A percentile compares a stretch with the other conserved stretches of the same genome.
These are phyloP conservation scores for Podospora comata DNA, from an alignment of 495 filamentous ascomycete genomes.

Conservation along the genomic window DNA sequence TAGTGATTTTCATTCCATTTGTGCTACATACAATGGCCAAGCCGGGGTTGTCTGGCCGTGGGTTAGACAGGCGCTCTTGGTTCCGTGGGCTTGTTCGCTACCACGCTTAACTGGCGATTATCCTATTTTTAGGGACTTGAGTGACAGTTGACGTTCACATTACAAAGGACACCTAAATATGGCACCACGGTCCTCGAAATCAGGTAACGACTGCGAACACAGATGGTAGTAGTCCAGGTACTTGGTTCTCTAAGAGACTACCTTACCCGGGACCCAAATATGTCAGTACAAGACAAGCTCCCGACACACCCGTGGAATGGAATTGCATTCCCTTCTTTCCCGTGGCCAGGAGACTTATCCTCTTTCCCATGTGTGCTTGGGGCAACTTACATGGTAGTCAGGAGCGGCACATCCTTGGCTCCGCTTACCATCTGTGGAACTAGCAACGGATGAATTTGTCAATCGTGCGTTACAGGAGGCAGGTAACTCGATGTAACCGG, in stretches of 20 bases:
- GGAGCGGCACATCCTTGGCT: background rate
- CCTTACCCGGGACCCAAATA: background rate
- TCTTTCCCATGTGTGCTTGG: no score
- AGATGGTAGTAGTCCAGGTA: background rate
- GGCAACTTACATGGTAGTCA: background rate
- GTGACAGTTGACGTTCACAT: background rate
- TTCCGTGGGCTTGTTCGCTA: background rate
- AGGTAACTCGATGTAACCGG: no score
- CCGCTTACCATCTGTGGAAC: background rate
- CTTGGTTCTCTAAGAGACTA: no score
- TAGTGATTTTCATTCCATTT: background rate
- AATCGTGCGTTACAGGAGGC: no score
- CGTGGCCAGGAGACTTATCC: no score
- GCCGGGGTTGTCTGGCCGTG: conserved; percentile 17
- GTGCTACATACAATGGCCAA: conserved; percentile 12
- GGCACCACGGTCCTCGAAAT: background rate
- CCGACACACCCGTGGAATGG: conserved; percentile 3
- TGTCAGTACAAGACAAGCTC: background rate
- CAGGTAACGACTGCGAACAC: background rate
- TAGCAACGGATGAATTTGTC: background rate
- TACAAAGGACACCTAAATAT: background rate
- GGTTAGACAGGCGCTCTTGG: background rate
- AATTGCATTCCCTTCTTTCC: background rate
- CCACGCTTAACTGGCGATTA: background rate
- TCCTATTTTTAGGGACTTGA: conserved; percentile 19